Percentiles rank a stretch among this genome's conserved stretches.
phyloP scores from a whole-genome alignment of 768 basidiomycete species.

The Termitomyces sp. region DNA sequence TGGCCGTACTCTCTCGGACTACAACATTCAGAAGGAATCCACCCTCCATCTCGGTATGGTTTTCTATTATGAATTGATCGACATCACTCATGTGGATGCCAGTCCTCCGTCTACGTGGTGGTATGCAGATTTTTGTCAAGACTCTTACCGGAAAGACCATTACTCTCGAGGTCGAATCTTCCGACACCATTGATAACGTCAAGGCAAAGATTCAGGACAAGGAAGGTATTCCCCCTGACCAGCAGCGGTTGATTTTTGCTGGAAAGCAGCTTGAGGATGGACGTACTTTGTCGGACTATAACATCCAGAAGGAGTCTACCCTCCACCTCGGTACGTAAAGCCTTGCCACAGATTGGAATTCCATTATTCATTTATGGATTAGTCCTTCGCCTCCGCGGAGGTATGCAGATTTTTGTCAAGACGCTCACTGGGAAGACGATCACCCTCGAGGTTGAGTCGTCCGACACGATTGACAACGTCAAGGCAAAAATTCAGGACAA shows the following conservation, averaged over 20 bases:
- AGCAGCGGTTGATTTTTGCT: constrained; percentile 18
- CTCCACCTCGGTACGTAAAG: constrained; percentile 34
- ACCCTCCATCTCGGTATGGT: constrained; percentile 24
- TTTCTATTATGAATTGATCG: background rate
- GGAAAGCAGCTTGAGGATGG: constrained; percentile 33
- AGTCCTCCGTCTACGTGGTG: constrained; percentile 26
- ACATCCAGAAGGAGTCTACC: constrained; percentile 52
- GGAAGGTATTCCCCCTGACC: constrained; percentile 18
- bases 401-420: constrained; percentile 22
- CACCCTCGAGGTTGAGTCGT: constrained; percentile 17
- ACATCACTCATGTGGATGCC: background rate
- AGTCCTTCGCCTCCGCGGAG: constrained; percentile 29
- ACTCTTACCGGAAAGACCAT: constrained; percentile 57
- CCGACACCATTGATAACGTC: constrained; percentile 18
- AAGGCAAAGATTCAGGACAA: constrained; percentile 19
- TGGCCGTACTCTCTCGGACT: constrained; percentile 16
- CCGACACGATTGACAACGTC: constrained; percentile 17
- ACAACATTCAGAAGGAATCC: constrained; percentile 19
- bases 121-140: constrained; percentile 45
- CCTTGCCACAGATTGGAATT: background rate
- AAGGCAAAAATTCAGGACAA: constrained; percentile 18
- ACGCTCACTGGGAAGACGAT: constrained; percentile 17
- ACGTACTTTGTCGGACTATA: constrained; percentile 33
- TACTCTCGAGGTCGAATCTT: constrained; percentile 18
- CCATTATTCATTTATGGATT: background rate